These are phyloP conservation scores for Botrytis porri DNA, from an alignment of 2,329 filamentous ascomycete species.

Conservation along the genomic window DNA sequence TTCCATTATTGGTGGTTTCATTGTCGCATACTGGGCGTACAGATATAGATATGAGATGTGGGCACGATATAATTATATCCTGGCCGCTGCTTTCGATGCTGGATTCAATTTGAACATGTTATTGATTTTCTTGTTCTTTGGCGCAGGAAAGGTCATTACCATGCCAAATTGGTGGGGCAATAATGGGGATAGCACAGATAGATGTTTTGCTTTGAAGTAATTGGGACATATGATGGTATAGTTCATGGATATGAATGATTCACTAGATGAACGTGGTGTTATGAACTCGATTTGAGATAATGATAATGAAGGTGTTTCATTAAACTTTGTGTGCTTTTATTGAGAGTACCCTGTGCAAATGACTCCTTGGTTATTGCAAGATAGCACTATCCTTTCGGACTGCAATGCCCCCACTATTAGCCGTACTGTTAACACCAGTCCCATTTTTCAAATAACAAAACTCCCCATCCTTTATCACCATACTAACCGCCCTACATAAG, in stretches of 20 bases:
- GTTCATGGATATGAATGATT: not conserved
- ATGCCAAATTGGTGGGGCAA: conserved; percentile 68
- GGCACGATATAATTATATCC: conserved; percentile 59
- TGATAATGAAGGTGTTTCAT: conserved; percentile 6
- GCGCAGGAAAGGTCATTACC: conserved; percentile 51
- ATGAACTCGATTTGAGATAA: conserved; percentile 1
- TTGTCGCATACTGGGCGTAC: conserved; percentile 59
- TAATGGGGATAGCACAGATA: conserved; percentile 51
- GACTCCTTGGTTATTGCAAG: not conserved
- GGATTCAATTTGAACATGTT: conserved; percentile 62
- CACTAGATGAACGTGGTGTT: not conserved
- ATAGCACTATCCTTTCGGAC: conserved; percentile 19
- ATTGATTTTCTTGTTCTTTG: conserved; percentile 59
- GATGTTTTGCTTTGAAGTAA: conserved; percentile 52
- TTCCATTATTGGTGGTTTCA: conserved; percentile 56
- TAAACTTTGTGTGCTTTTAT: not conserved
- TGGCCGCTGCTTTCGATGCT: conserved; percentile 60
- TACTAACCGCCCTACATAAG: conserved; percentile 13
- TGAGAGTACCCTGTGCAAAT: not conserved
- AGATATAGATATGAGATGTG: conserved; percentile 54
- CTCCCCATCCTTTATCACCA: conserved; percentile 15
- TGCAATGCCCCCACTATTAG: not conserved
- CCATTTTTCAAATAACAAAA: conserved; percentile 22
- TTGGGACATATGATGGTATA: not conserved
- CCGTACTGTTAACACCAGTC: conserved; percentile 19